Percentiles rank a stretch among this genome's conserved stretches.
phyloP scores from a whole-genome alignment of 306 rosid genomes.

The Boehmeria nivea region DNA sequence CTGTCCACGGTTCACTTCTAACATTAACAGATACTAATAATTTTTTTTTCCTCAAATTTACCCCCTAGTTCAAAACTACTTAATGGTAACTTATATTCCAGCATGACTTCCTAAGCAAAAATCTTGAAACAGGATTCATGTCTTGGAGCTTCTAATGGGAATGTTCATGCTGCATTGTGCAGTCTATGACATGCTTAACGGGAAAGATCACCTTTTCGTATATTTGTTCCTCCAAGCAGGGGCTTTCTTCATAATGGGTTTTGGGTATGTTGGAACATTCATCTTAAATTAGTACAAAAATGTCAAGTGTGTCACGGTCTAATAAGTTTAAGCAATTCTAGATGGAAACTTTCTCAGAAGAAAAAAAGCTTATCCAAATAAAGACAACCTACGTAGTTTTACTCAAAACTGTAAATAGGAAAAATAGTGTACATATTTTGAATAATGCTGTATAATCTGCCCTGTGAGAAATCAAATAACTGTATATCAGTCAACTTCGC shows the following conservation, averaged over 20 bases:
- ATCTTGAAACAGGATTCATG: conserved; percentile 28
- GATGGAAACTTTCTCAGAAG: background rate
- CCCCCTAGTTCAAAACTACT: no score
- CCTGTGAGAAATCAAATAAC: no score
- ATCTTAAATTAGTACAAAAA: conserved; percentile 29
- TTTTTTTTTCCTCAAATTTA: no score
- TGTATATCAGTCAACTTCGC: no score
- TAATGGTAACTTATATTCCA: background rate
- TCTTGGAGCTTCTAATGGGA: conserved; percentile 57
- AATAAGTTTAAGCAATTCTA: background rate
- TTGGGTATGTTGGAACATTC: conserved; percentile 47
- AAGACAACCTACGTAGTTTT: background rate
- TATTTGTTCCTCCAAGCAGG: conserved; percentile 52
- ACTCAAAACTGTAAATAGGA: background rate
- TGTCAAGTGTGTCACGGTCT: background rate
- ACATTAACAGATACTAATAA: no score
- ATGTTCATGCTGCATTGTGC: conserved; percentile 58
- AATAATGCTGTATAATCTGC: no score
- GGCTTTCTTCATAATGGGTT: conserved; percentile 54
- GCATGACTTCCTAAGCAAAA: background rate
- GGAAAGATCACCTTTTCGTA: conserved; percentile 44
- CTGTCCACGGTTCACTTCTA: background rate
- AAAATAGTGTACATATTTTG: background rate
- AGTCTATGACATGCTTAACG: conserved; percentile 36
- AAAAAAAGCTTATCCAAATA: background rate